Evolutionary conservation across 306 rosid species (phyloP).

Genomic region (Medicago lupulina): DNA sequence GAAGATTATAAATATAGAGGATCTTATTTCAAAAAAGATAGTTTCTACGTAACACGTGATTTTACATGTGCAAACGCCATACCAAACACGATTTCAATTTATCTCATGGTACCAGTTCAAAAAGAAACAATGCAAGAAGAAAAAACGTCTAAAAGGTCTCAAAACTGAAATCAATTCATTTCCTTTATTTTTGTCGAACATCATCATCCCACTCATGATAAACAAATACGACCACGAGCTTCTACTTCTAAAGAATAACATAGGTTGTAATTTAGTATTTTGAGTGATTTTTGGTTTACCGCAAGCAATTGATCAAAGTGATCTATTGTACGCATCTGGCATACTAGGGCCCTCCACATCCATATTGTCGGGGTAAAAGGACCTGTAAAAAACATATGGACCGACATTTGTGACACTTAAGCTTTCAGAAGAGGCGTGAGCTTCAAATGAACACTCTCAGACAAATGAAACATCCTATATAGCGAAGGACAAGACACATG

Average conservation of each 20-base stretch:
- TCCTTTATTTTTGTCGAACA: not conserved
- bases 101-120: too few species aligned
- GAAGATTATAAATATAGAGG: too few species aligned
- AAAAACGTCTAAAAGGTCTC: not conserved
- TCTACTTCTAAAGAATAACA: not conserved
- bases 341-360: not conserved
- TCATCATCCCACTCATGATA: not conserved
- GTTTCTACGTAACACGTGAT: too few species aligned
- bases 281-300: not conserved
- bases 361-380: not conserved
- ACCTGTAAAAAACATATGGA: too few species aligned
- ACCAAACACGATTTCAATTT: too few species aligned
- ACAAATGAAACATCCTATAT: slow-evolving; percentile 12
- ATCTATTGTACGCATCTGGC: too few species aligned
- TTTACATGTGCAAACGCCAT: too few species aligned
- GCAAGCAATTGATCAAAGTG: not conserved
- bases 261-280: not conserved
- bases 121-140: not conserved
- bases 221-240: not conserved
- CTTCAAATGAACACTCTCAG: not conserved
- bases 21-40: too few species aligned
- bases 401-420: not conserved
- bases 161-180: not conserved
- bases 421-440: not conserved
- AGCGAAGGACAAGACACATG: not conserved